Base-by-base conservation (phyloP, 1,284 basidiomycete species). In the Boletus sp. region DNA sequence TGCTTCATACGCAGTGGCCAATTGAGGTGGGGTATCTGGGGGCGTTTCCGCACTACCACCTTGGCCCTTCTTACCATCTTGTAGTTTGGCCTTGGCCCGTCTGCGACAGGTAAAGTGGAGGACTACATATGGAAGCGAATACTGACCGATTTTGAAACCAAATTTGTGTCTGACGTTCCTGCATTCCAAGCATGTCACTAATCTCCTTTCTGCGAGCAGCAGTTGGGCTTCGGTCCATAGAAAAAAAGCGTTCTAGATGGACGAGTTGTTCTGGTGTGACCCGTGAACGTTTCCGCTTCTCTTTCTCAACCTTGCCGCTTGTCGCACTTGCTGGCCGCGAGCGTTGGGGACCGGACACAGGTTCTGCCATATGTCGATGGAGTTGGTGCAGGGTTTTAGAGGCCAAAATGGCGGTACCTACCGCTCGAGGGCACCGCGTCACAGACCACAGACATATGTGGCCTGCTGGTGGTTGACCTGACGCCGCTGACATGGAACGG, bases 61-160 rank as follows among this genome's bases (percentile, higher is more conserved):
- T 52, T 66, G 64, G 19, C 63, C 59, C 54, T 75, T 77, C 62
- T 82, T 84, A 12, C 73, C 76, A 42, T 83, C 80, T 52, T 80
- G 77, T 13, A 84, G 66, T 61, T 88, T 89, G 2, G 84, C 85
- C 61, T 91, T 91, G 36, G 88, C 87, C 8, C 88, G 83, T 52
- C 87, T 89, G 49, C 12, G 6, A 43, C 50, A 50, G 22, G 45
- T 48, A 42, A 45, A 45, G 41, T 17, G 8, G 12, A 46, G 34
- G 19, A 29, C 12, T 27, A 13, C 13, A 22, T 4, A 49, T 7
- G 33, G 19, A 20, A 26, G 26, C 12, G 36, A 17, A 40, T 20
- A 60, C 75, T 42, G 53, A 86, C 87, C 88, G 75, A 60, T 91
- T 91, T 64, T 91, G 88, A 61, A 89, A 91, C 88, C 88, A 90